phyloP scores from a whole-genome alignment of 208 protist genomes.

The Wallacemonas sp. region DNA sequence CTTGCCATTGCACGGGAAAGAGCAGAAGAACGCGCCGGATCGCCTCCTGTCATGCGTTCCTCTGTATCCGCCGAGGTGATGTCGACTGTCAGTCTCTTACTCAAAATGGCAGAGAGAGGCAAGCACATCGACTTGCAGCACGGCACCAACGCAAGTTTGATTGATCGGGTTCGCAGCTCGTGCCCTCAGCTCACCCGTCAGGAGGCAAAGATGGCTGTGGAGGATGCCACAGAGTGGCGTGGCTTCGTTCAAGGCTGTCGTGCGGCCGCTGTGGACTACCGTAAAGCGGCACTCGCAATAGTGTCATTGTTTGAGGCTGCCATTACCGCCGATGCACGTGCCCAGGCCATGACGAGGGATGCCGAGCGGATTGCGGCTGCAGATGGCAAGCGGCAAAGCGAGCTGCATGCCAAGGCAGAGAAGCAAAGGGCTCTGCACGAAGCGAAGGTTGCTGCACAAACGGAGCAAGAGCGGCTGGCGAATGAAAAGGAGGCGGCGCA shows the following conservation, averaged over 20 bases:
- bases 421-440: neutral
- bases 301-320: neutral
- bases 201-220: constrained; percentile 23
- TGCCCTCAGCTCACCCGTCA: constrained; percentile 16
- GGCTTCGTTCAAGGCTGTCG: constrained; percentile 9
- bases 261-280: constrained; percentile 34
- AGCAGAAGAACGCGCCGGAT: neutral
- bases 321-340: neutral
- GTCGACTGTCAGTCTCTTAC: constrained; percentile 22
- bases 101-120: constrained; percentile 40
- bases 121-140: constrained; percentile 18
- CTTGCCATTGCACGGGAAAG: constrained; percentile 6
- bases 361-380: neutral
- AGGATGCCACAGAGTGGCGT: constrained; percentile 20
- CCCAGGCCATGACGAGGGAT: constrained; percentile 6
- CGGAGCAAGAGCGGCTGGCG: constrained; percentile 27
- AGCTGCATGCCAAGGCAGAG: constrained; percentile 15
- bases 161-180: constrained; percentile 25
- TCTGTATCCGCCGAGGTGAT: neutral
- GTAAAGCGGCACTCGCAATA: constrained; percentile 7
- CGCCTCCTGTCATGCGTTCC: neutral
- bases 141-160: constrained; percentile 14
- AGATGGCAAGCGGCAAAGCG: neutral
- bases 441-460: constrained; percentile 23
- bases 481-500: constrained; percentile 39